Evolutionary conservation across 2,329 filamentous ascomycete genomes (phyloP).

Genomic region (Fusarium pseudocircinatum): DNA sequence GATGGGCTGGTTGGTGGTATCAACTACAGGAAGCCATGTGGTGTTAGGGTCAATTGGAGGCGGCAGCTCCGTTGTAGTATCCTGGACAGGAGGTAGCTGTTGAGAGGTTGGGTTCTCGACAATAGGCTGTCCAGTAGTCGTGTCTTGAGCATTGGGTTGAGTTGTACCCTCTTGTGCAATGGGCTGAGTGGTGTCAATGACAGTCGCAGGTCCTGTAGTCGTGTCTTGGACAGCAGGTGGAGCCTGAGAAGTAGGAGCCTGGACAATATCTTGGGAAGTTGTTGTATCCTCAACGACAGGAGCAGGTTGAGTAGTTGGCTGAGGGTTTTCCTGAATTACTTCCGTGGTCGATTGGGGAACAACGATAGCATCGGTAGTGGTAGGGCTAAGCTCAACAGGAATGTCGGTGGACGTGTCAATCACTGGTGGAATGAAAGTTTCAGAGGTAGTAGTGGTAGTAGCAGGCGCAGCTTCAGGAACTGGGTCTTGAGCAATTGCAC

Average conservation of each 20-base stretch:
- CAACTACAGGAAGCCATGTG: neutral
- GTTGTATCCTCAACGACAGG: neutral
- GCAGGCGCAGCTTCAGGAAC: neutral
- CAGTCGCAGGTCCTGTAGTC: neutral
- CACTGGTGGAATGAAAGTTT: neutral
- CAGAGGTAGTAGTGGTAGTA: neutral
- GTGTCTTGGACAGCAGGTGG: neutral
- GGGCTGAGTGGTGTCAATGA: neutral
- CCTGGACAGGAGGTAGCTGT: neutral
- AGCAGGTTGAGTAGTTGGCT: neutral
- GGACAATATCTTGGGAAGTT: neutral
- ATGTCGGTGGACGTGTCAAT: neutral
- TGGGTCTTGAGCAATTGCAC: conserved; percentile 12
- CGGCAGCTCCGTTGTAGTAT: neutral
- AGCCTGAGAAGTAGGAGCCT: neutral
- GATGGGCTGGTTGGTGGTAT: neutral
- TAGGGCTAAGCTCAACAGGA: neutral
- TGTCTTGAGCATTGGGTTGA: neutral
- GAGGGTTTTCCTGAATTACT: neutral
- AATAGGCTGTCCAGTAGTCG: neutral
- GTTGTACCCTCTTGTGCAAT: neutral
- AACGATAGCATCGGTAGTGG: neutral
- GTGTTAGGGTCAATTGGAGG: neutral
- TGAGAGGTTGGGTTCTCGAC: neutral
- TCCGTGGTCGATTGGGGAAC: neutral